Percentiles rank a stretch among this genome's conserved stretches.
Conservation (phyloP, 495 filamentous ascomycete genomes). For the Recurvomyces mirabilis region DNA sequence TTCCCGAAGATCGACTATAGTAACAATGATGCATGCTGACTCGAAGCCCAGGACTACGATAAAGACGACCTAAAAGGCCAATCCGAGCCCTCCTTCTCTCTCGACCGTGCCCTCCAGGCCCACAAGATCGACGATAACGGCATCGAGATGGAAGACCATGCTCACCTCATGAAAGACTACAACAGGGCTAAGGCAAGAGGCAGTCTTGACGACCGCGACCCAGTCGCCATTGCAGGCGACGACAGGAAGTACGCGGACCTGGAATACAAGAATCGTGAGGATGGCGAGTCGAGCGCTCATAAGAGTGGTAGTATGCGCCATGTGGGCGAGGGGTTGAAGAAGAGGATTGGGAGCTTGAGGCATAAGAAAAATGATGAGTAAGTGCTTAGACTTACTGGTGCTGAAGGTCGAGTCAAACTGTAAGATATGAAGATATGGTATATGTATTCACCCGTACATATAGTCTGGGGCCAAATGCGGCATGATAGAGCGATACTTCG, state of each 20-base stretch:
- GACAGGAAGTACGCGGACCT: conserved; percentile 19
- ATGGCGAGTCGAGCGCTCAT: neutral
- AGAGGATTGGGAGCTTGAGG: conserved; percentile 25
- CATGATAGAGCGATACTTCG: too few species aligned
- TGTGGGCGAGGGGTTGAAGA: conserved; percentile 20
- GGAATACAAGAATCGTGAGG: conserved; percentile 4
- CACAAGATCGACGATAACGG: conserved; percentile 30
- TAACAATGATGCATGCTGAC: neutral
- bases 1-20: neutral
- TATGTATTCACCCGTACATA: too few species aligned
- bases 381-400: too few species aligned
- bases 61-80: conserved; percentile 68
- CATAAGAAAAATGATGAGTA: conserved; percentile 18
- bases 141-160: conserved; percentile 28
- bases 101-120: conserved; percentile 52
- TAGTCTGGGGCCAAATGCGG: too few species aligned
- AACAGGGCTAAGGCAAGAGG: conserved; percentile 14
- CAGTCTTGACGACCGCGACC: conserved; percentile 18
- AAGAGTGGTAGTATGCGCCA: conserved; percentile 1
- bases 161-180: conserved; percentile 20
- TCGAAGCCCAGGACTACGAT: conserved; percentile 46
- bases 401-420: neutral
- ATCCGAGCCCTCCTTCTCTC: conserved; percentile 61
- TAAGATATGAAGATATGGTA: conserved; percentile 3
- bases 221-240: conserved; percentile 19